Percentiles rank a stretch among this genome's conserved stretches.
These are phyloP conservation scores for Boletus smithii DNA, from an alignment of 1,284 basidiomycete species.

Conservation along the genomic window DNA sequence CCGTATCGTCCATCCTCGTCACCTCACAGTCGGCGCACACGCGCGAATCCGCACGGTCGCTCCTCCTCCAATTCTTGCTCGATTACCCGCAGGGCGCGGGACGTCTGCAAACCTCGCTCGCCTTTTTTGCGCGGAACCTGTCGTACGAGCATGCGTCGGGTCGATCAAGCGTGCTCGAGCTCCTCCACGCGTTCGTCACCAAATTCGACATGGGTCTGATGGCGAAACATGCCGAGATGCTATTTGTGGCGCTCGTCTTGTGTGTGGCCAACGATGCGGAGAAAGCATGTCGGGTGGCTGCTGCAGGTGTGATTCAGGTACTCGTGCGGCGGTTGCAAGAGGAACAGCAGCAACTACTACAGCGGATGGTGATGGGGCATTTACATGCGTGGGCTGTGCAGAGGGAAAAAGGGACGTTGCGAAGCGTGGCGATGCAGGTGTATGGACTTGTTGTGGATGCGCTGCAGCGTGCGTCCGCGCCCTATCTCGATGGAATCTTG, in stretches of 20 bases:
- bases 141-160: conserved; percentile 92
- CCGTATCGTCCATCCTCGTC: conserved; percentile 91
- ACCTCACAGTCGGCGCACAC: conserved; percentile 90
- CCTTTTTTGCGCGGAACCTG: conserved; percentile 92
- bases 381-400: conserved; percentile 81
- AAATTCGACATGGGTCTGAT: conserved; percentile 85
- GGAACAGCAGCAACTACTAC: conserved; percentile 42
- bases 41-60: conserved; percentile 86
- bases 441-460: conserved; percentile 77
- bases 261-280: conserved; percentile 93
- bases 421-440: conserved; percentile 75
- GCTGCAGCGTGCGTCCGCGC: conserved; percentile 46
- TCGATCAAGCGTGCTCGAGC: conserved; percentile 87
- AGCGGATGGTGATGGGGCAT: conserved; percentile 54
- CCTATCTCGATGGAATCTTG: conserved; percentile 55
- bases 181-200: conserved; percentile 76
- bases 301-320: conserved; percentile 76
- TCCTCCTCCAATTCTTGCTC: conserved; percentile 91
- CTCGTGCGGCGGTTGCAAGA: conserved; percentile 71
- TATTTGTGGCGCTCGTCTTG: conserved; percentile 93
- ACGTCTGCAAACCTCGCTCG: conserved; percentile 83
- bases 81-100: conserved; percentile 98
- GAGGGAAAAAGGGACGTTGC: conserved; percentile 56
- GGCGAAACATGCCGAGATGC: conserved; percentile 80
- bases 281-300: conserved; percentile 84